Percentiles rank a stretch among this genome's conserved stretches.
Evolutionary conservation across 208 protist species (phyloP).

Genomic region (Tritrichomonas foetus): DNA sequence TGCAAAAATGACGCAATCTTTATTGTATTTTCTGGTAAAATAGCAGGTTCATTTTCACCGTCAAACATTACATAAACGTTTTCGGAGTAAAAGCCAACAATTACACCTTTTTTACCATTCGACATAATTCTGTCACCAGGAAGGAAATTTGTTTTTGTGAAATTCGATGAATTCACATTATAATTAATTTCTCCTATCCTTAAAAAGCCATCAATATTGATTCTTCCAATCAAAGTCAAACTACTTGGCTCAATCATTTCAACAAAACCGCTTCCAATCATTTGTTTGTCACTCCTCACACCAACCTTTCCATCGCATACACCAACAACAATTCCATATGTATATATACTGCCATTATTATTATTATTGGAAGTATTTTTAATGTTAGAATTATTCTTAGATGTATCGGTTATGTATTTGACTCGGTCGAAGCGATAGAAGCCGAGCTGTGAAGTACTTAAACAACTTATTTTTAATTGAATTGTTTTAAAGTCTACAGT

Average conservation of each 20-base stretch:
- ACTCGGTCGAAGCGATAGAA: not conserved
- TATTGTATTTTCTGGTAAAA: not conserved
- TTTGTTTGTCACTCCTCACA: not conserved
- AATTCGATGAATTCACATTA: not conserved
- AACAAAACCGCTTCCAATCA: not conserved
- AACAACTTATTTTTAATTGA: not conserved
- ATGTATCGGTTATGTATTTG: not conserved
- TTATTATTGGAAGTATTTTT: not conserved
- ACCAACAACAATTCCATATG: not conserved
- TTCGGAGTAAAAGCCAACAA: not conserved
- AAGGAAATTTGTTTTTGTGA: not conserved
- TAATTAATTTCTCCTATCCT: not conserved
- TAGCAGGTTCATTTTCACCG: not conserved
- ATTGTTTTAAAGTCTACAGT: not conserved
- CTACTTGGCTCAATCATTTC: not conserved
- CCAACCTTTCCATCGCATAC: not conserved
- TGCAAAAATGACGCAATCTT: not conserved
- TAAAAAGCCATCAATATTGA: not conserved
- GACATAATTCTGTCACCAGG: not conserved
- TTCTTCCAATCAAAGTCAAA: not conserved
- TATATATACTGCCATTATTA: not conserved
- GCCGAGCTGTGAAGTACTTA: not conserved
- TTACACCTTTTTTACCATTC: not conserved
- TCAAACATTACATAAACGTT: not conserved
- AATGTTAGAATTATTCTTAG: not conserved